phyloP scores from a whole-genome alignment of 257 asterid species.

The Agastache rugosa region DNA sequence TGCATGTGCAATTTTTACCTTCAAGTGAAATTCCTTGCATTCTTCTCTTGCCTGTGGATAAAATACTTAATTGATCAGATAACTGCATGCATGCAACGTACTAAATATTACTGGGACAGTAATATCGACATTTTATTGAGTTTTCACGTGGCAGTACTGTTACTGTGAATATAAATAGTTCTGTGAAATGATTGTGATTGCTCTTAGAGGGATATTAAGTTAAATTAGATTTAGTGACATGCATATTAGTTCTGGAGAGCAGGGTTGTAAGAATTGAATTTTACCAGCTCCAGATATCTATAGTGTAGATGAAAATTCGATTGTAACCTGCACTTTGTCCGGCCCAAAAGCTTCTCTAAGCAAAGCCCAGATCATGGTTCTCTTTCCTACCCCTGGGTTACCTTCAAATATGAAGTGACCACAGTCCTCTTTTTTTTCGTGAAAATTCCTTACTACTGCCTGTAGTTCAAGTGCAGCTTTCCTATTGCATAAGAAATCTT shows the following conservation, averaged over 20 bases:
- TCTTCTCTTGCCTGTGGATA: slow-evolving; percentile 49
- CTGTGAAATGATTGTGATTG: background rate
- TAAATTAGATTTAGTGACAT: background rate
- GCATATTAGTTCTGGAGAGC: slow-evolving; percentile 15
- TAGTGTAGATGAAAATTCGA: slow-evolving; percentile 1
- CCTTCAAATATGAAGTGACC: slow-evolving; percentile 79
- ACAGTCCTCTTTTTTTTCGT: slow-evolving; percentile 39
- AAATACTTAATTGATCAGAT: slow-evolving; percentile 27
- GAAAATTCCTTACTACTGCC: slow-evolving; percentile 43
- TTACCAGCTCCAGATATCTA: slow-evolving; percentile 1
- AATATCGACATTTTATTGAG: background rate
- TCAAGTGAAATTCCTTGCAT: slow-evolving; percentile 45
- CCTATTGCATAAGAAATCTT: slow-evolving; percentile 69
- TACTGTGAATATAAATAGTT: background rate
- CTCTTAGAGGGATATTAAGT: background rate
- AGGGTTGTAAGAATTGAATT: background rate
- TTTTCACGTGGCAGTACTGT: background rate
- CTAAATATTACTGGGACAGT: slow-evolving; percentile 11
- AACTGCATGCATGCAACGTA: slow-evolving; percentile 6
- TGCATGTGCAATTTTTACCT: slow-evolving; percentile 39
- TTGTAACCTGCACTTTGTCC: slow-evolving; percentile 62
- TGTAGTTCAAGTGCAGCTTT: slow-evolving; percentile 57
- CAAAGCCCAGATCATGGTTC: slow-evolving; percentile 80
- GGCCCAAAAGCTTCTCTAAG: slow-evolving; percentile 65
- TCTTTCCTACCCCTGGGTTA: slow-evolving; percentile 87